These are phyloP conservation scores for Lophiotrema nucula DNA, from an alignment of 495 filamentous ascomycete species.

Conservation along the genomic window DNA sequence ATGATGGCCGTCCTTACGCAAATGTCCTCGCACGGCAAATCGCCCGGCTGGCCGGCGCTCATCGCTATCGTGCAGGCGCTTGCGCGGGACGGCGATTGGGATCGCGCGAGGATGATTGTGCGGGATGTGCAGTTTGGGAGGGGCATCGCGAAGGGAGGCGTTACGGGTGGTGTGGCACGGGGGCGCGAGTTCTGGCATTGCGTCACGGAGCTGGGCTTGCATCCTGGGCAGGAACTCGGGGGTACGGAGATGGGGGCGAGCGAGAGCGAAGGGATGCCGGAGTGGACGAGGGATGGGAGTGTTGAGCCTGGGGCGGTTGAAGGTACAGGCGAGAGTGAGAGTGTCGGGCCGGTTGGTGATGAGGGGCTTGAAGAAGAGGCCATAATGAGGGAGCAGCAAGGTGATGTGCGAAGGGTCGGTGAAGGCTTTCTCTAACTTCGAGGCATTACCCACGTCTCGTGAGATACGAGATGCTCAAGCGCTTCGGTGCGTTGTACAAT, in stretches of 20 bases:
- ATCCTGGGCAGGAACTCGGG: neutral
- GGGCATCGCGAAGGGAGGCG: constrained; percentile 25
- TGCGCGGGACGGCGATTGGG: constrained; percentile 44
- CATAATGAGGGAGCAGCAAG: too few relatives aligned
- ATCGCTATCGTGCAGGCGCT: constrained; percentile 49
- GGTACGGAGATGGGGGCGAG: neutral
- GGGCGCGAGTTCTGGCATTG: constrained; percentile 1
- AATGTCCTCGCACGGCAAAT: constrained; percentile 45
- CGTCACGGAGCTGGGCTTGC: neutral
- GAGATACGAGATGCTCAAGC: too few relatives aligned
- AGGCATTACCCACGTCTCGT: too few relatives aligned
- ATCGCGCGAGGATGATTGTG: constrained; percentile 42
- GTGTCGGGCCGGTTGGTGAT: neutral
- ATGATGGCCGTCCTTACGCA: constrained; percentile 53
- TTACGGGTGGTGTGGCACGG: constrained; percentile 2
- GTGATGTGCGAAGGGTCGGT: too few relatives aligned
- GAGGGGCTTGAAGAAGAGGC: too few relatives aligned
- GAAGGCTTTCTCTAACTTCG: too few relatives aligned
- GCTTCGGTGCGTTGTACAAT: too few relatives aligned
- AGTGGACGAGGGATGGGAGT: too few relatives aligned
- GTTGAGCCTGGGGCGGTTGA: neutral
- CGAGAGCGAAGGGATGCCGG: too few relatives aligned
- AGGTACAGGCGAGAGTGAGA: neutral
- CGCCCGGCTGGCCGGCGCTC: constrained; percentile 49
- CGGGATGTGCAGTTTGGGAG: constrained; percentile 39